Percentiles rank a stretch among this genome's conserved stretches.
These are phyloP conservation scores for Boletus pseudopeckii DNA, from an alignment of 768 basidiomycete genomes.

Conservation along the genomic window DNA sequence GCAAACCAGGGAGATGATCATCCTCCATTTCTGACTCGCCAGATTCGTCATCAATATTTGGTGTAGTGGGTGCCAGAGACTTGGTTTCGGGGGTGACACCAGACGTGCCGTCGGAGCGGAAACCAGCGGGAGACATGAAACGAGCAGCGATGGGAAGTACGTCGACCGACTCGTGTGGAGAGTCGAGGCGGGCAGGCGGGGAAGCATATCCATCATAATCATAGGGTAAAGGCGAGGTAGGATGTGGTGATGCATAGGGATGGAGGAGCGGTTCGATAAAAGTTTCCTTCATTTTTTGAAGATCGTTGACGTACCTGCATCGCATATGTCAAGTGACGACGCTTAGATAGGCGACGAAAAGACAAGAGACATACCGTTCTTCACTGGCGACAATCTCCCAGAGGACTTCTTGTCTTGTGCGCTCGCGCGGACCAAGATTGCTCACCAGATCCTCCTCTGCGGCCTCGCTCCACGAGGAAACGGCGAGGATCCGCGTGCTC, in stretches of 20 bases:
- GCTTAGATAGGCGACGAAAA: constrained; percentile 8
- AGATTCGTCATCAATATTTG: constrained; percentile 72
- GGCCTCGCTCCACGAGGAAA: constrained; percentile 87
- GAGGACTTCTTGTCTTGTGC: constrained; percentile 92
- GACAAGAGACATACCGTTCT: constrained; percentile 61
- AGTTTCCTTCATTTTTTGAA: constrained; percentile 88
- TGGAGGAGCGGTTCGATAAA: constrained; percentile 90
- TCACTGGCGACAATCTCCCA: constrained; percentile 97
- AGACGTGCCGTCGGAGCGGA: constrained; percentile 46
- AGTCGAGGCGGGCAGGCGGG: constrained; percentile 45
- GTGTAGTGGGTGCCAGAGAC: constrained; percentile 44
- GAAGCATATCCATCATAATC: constrained; percentile 64
- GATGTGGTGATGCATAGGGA: constrained; percentile 51
- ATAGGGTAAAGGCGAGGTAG: constrained; percentile 49
- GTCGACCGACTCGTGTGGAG: constrained; percentile 68
- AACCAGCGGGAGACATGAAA: constrained; percentile 71
- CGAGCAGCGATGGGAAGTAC: constrained; percentile 85
- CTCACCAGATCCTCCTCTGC: constrained; percentile 92
- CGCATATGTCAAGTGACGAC: constrained; percentile 10
- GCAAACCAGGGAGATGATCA: constrained; percentile 40
- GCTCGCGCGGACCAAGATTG: constrained; percentile 89
- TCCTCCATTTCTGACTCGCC: constrained; percentile 69
- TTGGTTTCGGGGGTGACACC: constrained; percentile 43
- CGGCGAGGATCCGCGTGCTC: constrained; percentile 71
- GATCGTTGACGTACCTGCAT: constrained; percentile 84